phyloP scores from a whole-genome alignment of 805 yeast species.

The Lachancea fermentati region DNA sequence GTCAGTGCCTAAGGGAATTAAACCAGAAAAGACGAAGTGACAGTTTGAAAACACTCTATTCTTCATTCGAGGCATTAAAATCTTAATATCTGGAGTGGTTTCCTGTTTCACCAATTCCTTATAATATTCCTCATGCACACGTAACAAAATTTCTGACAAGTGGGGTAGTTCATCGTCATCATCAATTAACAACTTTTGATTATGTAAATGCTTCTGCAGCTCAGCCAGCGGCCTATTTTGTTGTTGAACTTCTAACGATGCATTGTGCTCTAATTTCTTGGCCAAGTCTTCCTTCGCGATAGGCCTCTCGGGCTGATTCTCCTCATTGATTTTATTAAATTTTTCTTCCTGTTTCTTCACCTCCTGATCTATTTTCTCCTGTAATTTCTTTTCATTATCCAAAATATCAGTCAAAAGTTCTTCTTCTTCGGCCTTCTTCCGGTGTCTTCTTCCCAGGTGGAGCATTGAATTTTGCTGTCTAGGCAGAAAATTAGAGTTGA shows the following conservation, averaged over 20 bases:
- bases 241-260: conserved; percentile 71
- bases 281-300: conserved; percentile 39
- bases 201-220: conserved; percentile 66
- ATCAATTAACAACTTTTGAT: conserved; percentile 50
- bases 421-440: conserved; percentile 30
- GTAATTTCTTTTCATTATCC: conserved; percentile 28
- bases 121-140: conserved; percentile 67
- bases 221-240: conserved; percentile 81
- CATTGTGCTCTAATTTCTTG: conserved; percentile 60
- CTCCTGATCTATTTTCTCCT: conserved; percentile 30
- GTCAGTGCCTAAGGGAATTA: conserved; percentile 78
- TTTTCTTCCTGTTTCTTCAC: conserved; percentile 33
- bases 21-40: conserved; percentile 75
- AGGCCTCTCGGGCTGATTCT: conserved; percentile 18
- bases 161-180: conserved; percentile 73
- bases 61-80: conserved; percentile 74
- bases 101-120: conserved; percentile 38
- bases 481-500: conserved; percentile 87
- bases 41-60: conserved; percentile 58
- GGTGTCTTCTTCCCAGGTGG: conserved; percentile 29
- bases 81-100: conserved; percentile 57
- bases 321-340: conserved; percentile 28
- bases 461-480: conserved; percentile 64
- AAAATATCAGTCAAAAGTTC: conserved; percentile 30
- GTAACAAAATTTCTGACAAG: conserved; percentile 54